Base-by-base conservation (phyloP, 345 rosid species). In the Camelina sativa region DNA sequence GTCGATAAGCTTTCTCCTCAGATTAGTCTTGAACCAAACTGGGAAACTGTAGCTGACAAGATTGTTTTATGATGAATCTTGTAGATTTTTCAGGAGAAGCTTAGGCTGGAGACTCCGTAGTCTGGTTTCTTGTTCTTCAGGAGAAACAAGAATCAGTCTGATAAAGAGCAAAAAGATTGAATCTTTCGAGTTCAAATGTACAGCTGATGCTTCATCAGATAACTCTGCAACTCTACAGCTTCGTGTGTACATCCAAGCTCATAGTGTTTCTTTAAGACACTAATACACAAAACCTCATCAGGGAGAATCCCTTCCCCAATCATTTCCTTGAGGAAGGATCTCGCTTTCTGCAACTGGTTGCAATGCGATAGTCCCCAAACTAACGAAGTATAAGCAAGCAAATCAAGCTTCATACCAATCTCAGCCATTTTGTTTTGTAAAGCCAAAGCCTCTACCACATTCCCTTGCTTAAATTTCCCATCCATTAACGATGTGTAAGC, bases 401-500 rank as follows among this genome's bases (percentile, higher is more conserved):
- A 76, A 84, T 90, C 93, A 82, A 90, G 89, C 73, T 88, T 81
- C 69, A 85, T 58, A 67, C 88, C 91, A 44, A 66, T 69, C 79
- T 90, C 91, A 67, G 25, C 67, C 92, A 86, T 90, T 72, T 64
- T 79, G 65, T 77, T 81, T 40, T 38, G 69, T 71, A 88, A 72
- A 58, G 73, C 75, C 54, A 90, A 70, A 60, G 91, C 89, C 74
- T 84, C 88, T 65, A 81, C 13, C 58, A 81, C 75, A 64, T 85
- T 74, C 34, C 86, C 83, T 65, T 80, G 86, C 80, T 88, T 90
- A 38, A 90, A 76, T 47, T 88, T 73, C 34, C 92, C 96, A 70
- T 90, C 82, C 56, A 90, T 82, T 54, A 86, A 68, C 71, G 86
- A 80, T n/a, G 93, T 88, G 82, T 85, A 86, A 2, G 83, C 88